Evolutionary conservation across 345 rosid genomes (phyloP), one percentile per base, ranked within the genome.

Genomic region (Camelina neglecta): DNA sequence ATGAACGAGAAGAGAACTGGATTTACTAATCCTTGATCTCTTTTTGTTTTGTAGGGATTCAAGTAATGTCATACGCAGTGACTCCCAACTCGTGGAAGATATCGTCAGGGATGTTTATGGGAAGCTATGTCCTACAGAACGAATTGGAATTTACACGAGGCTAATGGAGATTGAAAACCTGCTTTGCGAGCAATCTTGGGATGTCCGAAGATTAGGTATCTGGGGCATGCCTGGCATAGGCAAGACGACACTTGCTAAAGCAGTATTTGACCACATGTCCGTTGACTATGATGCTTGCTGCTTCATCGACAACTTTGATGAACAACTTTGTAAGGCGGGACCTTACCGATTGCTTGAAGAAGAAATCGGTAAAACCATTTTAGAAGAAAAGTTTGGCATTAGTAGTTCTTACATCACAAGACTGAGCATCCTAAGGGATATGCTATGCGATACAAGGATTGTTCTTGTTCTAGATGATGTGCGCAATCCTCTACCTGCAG

Each of bases 221-320:
- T 60, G 64, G 57, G 57, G 57, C 3, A 53, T 53, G 57, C 57
- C 31, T 21, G 57, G 57, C 15, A 21, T 53, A 21, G 57, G 57
- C 7, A 53, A 53, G 29, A 21, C 57, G 13, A 53, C 57, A 21
- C 57, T 53, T 53, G 57, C 57, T 21, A 21, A 53, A 53, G 31
- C 57, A 9, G 7, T 21, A 1, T 53, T 53, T 53, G 31, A 53
- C 15, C 57, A 53, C 7, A 21, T 53, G 7, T 53, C 57, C 7
- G 2, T 0, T 21, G 57, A 21, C 29, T 53, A 53, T 21, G 57
- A 53, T 4, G 57, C 31, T 21, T 21, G 15, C 21, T 53, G 57
- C 15, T 21, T 60, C 4, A 16, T 60, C 64, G 9, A 60, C 1
- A 4, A 16, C 12, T 60, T 60, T 18, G 44, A 38, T 38, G 42